A percentile compares a stretch with the other conserved stretches of the same genome.
These are phyloP conservation scores for Carpinus fangiana DNA, from an alignment of 306 rosid genomes.

Conservation along the genomic window DNA sequence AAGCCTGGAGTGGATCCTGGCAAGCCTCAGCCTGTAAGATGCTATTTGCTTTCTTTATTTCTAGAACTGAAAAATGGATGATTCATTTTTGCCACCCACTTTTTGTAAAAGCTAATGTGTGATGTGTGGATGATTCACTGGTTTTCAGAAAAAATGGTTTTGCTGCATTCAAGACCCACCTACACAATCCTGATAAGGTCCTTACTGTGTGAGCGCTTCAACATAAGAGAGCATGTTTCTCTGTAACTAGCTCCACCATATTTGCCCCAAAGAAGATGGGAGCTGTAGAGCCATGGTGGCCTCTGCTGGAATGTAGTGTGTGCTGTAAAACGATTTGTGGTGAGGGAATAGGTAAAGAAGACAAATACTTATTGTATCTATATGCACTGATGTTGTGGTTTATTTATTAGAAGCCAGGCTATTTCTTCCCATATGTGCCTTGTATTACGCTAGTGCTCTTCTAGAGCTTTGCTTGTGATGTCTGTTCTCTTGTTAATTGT, in stretches of 20 bases:
- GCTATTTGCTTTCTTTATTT: not conserved
- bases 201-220: conserved; percentile 40
- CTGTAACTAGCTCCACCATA: conserved; percentile 61
- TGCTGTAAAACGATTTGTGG: conserved; percentile 61
- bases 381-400: conserved; percentile 65
- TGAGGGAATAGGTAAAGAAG: conserved; percentile 57
- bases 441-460: conserved; percentile 14
- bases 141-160: conserved; percentile 93
- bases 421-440: conserved; percentile 31
- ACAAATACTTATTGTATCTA: conserved; percentile 59
- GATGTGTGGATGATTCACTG: conserved; percentile 30
- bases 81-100: not conserved
- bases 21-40: conserved; percentile 76
- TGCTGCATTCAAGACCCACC: conserved; percentile 88
- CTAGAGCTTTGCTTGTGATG: conserved; percentile 25
- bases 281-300: conserved; percentile 59
- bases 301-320: conserved; percentile 53
- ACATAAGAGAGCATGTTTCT: conserved; percentile 48
- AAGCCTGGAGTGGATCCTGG: conserved; percentile 62
- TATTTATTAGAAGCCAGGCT: conserved; percentile 40
- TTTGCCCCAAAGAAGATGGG: conserved; percentile 55
- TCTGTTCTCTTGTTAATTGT: conserved; percentile 24
- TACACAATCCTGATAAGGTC: conserved; percentile 56
- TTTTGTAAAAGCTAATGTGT: conserved; percentile 7
- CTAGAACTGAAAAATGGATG: not conserved